Evolutionary conservation across 2,329 filamentous ascomycete species (phyloP).

Genomic region (Fusarium nisikadoi): DNA sequence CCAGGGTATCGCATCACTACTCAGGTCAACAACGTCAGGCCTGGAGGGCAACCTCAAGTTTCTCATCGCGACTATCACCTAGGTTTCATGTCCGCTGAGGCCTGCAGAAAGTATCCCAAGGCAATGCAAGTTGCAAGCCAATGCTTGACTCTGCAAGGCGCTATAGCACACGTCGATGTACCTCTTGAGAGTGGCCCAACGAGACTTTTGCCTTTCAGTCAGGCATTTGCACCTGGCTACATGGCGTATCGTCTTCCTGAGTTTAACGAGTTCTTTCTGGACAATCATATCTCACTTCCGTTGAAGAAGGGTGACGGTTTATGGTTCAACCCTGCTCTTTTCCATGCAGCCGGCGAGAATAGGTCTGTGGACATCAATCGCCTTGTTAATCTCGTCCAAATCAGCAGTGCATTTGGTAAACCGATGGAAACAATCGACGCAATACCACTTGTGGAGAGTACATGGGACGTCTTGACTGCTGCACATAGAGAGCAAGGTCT

Average conservation of each 20-base stretch:
- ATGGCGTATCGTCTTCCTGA: constrained; percentile 65
- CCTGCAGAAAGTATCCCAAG: constrained; percentile 59
- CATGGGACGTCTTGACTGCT: constrained; percentile 54
- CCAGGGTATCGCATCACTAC: constrained; percentile 69
- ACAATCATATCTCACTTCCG: constrained; percentile 63
- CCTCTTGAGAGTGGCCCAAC: constrained; percentile 68
- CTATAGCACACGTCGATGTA: constrained; percentile 71
- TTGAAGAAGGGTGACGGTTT: constrained; percentile 67
- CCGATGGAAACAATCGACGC: constrained; percentile 71
- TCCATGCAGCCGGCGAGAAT: constrained; percentile 72
- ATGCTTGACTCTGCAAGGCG: constrained; percentile 70
- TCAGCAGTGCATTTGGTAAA: constrained; percentile 71
- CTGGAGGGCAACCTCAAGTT: constrained; percentile 66
- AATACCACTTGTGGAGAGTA: constrained; percentile 57
- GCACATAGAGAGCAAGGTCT: constrained; percentile 50
- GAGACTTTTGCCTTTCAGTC: constrained; percentile 69
- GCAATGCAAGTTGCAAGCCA: constrained; percentile 65
- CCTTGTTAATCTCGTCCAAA: constrained; percentile 70
- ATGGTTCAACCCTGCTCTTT: constrained; percentile 72
- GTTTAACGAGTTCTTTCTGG: constrained; percentile 65
- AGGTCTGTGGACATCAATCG: constrained; percentile 58
- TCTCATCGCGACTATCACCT: constrained; percentile 72
- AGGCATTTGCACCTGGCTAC: constrained; percentile 66
- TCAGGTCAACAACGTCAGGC: constrained; percentile 71
- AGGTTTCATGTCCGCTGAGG: constrained; percentile 66